Conservation (phyloP, 2,329 filamentous ascomycete species). For the Beauveria australis region DNA sequence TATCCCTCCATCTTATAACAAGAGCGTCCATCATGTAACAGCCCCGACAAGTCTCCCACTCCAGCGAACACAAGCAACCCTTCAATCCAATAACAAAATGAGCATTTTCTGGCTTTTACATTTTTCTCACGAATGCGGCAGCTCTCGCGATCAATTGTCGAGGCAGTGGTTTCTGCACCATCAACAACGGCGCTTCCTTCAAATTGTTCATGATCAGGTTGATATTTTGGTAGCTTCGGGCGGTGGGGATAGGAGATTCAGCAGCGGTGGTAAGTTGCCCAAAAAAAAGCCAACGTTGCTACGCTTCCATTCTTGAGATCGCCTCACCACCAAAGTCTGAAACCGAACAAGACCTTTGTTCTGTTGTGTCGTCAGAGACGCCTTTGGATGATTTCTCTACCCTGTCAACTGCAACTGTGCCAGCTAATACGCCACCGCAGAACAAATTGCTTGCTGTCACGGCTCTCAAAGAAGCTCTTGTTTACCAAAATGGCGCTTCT, state of each 20-base stretch:
- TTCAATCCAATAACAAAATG: background rate
- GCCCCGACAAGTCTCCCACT: no score
- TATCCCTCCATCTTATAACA: no score
- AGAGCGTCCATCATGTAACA: no score
- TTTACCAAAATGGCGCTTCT: slow-evolving; percentile 10
- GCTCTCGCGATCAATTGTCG: slow-evolving; percentile 15
- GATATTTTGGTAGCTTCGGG: no score
- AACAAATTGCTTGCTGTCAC: slow-evolving; percentile 12
- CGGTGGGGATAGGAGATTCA: no score
- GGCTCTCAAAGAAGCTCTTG: slow-evolving; percentile 10
- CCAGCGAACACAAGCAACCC: no score
- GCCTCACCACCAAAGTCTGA: background rate
- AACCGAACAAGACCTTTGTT: background rate
- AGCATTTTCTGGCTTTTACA: background rate
- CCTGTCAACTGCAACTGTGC: no score
- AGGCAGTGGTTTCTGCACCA: slow-evolving; percentile 1
- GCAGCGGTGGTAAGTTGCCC: background rate
- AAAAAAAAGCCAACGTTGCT: no score
- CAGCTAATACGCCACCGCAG: background rate
- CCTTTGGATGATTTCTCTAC: background rate
- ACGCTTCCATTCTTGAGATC: no score
- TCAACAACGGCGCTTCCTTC: no score
- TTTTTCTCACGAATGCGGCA: slow-evolving; percentile 2
- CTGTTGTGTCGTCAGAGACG: background rate
- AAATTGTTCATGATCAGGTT: no score